phyloP scores from a whole-genome alignment of 495 filamentous ascomycete genomes.

The Paragyromitra xinjiangensis region DNA sequence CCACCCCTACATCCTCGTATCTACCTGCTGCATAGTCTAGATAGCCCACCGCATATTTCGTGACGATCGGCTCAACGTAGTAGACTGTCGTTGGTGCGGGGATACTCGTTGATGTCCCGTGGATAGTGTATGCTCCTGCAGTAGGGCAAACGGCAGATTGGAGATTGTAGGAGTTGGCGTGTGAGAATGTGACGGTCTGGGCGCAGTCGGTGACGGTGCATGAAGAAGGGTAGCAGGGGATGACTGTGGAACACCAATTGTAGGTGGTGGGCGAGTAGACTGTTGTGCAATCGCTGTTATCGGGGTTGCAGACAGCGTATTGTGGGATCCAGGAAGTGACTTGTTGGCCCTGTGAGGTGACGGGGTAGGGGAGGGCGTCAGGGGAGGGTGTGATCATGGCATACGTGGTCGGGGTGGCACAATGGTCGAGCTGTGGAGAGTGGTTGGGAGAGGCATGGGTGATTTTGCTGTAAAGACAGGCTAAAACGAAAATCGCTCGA shows the following conservation, averaged over 20 bases:
- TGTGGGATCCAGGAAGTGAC: constrained; percentile 39
- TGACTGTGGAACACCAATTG: constrained; percentile 35
- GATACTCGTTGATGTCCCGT: neutral
- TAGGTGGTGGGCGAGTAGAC: constrained; percentile 34
- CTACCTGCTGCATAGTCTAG: neutral
- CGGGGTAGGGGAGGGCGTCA: constrained; percentile 17
- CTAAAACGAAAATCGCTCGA: constrained; percentile 2
- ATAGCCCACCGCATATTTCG: constrained; percentile 32
- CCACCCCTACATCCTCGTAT: constrained; percentile 33
- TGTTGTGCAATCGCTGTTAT: constrained; percentile 42
- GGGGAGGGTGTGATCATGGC: constrained; percentile 44
- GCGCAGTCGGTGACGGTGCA: constrained; percentile 41
- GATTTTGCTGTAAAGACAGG: constrained; percentile 22
- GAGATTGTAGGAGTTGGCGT: constrained; percentile 29
- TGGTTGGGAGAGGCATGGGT: constrained; percentile 7
- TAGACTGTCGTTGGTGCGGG: constrained; percentile 10
- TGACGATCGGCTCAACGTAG: constrained; percentile 30
- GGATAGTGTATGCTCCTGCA: neutral
- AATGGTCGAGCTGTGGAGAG: neutral
- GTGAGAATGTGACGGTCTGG: constrained; percentile 40
- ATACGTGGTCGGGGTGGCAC: constrained; percentile 33
- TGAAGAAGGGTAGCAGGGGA: constrained; percentile 30
- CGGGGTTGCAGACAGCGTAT: constrained; percentile 45
- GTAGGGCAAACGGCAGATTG: neutral
- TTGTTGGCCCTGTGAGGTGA: constrained; percentile 34